Conservation (phyloP, 1,139 yeast genomes). For the Geotrichum carabidarum region DNA sequence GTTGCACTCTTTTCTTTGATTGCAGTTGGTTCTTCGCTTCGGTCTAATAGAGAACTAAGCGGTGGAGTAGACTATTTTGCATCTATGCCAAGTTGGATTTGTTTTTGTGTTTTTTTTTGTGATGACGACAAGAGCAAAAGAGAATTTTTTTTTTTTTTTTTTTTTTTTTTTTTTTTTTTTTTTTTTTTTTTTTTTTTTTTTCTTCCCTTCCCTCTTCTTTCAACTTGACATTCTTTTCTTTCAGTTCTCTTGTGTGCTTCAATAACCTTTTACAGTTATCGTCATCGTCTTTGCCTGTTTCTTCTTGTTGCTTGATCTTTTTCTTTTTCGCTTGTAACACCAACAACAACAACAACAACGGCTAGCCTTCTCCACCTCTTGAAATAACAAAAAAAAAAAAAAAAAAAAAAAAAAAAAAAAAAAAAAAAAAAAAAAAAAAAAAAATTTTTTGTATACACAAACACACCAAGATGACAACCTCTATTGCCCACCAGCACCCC, state of each 20-base stretch:
- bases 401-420: background rate
- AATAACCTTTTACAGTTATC: background rate
- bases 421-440: background rate
- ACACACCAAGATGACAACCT: background rate
- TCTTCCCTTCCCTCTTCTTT: conserved; percentile 4
- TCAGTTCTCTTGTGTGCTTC: background rate
- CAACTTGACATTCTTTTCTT: background rate
- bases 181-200: conserved; percentile 2
- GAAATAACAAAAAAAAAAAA: too few relatives aligned
- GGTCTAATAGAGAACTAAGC: too few relatives aligned
- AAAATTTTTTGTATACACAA: background rate
- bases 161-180: background rate
- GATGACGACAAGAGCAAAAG: too few relatives aligned
- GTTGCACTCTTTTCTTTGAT: background rate
- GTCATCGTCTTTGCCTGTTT: background rate
- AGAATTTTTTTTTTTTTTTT: background rate
- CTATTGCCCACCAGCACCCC: background rate
- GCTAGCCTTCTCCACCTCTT: background rate
- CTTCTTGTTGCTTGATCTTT: background rate
- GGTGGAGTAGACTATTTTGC: too few relatives aligned
- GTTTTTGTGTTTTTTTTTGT: too few relatives aligned
- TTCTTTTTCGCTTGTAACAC: background rate
- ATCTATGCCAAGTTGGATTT: too few relatives aligned
- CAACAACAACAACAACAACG: background rate
- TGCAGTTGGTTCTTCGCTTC: too few relatives aligned